These are phyloP conservation scores for Boletus smithii DNA, from an alignment of 1,284 basidiomycete genomes.

Conservation along the genomic window DNA sequence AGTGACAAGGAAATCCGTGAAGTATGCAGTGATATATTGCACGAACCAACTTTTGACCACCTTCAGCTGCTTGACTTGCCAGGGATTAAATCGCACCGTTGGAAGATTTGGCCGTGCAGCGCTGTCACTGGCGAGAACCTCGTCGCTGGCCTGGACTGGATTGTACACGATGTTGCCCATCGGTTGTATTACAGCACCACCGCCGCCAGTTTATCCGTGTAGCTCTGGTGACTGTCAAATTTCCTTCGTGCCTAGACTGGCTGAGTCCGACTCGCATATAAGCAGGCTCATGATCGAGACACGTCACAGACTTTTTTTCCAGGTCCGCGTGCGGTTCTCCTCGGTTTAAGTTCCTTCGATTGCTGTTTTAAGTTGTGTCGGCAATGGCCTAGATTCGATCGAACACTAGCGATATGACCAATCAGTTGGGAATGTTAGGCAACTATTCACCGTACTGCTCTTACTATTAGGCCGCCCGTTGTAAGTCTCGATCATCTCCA, in stretches of 20 bases:
- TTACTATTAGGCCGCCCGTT: background rate
- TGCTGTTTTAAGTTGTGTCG: constrained; percentile 14
- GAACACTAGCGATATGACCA: constrained; percentile 11
- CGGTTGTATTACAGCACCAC: constrained; percentile 64
- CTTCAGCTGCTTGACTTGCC: constrained; percentile 71
- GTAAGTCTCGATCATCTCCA: constrained; percentile 21
- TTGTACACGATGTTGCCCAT: constrained; percentile 86
- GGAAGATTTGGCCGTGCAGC: constrained; percentile 90
- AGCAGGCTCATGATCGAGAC: constrained; percentile 11
- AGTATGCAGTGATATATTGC: constrained; percentile 45
- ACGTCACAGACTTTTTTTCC: constrained; percentile 10
- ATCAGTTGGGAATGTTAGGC: constrained; percentile 3
- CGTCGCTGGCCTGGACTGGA: constrained; percentile 87
- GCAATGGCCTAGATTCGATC: constrained; percentile 11
- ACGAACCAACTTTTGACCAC: constrained; percentile 11
- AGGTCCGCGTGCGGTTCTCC: constrained; percentile 9
- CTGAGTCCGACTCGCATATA: background rate
- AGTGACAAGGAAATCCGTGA: constrained; percentile 77
- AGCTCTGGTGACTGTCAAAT: background rate
- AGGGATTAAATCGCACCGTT: constrained; percentile 82
- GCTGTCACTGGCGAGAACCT: constrained; percentile 88
- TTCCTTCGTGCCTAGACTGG: constrained; percentile 13
- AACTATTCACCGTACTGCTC: constrained; percentile 6
- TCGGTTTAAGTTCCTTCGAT: constrained; percentile 6
- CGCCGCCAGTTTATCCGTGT: constrained; percentile 8